Percentiles rank a stretch among this genome's conserved stretches.
Conservation (phyloP, 108 stramenopile species). For the Cyclotella choctawhatcheeana region DNA sequence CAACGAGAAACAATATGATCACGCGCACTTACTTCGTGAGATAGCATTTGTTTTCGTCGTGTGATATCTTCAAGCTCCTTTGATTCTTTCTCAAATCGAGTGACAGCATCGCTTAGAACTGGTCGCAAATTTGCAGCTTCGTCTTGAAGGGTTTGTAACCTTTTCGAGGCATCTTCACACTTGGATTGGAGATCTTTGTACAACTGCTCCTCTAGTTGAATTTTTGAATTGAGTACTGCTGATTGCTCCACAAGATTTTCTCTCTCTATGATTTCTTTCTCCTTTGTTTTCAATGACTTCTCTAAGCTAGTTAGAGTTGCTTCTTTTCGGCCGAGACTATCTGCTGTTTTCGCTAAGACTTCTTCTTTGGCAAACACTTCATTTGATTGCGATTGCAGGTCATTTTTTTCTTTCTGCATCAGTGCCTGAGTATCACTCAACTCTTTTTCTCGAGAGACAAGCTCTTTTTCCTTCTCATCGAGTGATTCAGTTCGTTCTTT, state of each 20-base stretch:
- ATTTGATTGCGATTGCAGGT: constrained; percentile 16
- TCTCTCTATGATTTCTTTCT: constrained; percentile 15
- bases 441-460: constrained; percentile 17
- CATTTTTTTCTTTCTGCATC: constrained; percentile 21
- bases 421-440: constrained; percentile 12
- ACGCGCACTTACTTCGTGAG: constrained; percentile 30
- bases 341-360: constrained; percentile 15
- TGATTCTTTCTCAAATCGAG: constrained; percentile 27
- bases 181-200: constrained; percentile 18
- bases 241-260: constrained; percentile 11
- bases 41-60: constrained; percentile 27
- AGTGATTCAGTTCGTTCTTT: constrained; percentile 20
- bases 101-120: constrained; percentile 22
- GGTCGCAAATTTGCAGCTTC: constrained; percentile 30
- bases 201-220: constrained; percentile 31
- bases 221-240: constrained; percentile 16
- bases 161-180: constrained; percentile 24
- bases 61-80: constrained; percentile 34
- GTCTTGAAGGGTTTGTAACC: constrained; percentile 29
- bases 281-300: constrained; percentile 14
- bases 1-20: too few relatives aligned
- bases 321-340: constrained; percentile 18
- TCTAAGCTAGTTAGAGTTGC: constrained; percentile 26
- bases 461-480: constrained; percentile 1
- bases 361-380: constrained; percentile 16